Evolutionary conservation across 2,329 filamentous ascomycete genomes (phyloP).

Genomic region (Harringtonia lauricola): DNA sequence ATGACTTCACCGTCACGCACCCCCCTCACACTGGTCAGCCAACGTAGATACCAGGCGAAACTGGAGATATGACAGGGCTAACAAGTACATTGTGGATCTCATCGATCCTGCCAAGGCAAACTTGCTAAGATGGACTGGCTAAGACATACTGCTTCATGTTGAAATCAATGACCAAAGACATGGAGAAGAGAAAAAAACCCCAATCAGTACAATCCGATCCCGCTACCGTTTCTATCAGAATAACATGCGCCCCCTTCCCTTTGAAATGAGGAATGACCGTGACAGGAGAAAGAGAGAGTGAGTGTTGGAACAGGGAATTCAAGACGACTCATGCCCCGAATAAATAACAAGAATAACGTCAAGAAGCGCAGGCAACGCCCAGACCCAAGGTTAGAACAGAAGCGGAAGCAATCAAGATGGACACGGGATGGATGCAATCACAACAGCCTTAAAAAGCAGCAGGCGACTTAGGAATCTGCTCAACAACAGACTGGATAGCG

Average conservation of each 20-base stretch:
- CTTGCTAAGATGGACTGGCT: too few relatives aligned
- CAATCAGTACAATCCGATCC: background rate
- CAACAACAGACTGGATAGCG: conserved; percentile 41
- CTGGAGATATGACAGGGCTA: too few relatives aligned
- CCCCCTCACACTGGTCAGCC: too few relatives aligned
- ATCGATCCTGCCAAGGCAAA: too few relatives aligned
- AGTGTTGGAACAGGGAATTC: background rate
- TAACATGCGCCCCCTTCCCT: background rate
- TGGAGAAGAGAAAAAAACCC: background rate
- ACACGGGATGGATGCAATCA: background rate
- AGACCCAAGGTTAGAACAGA: background rate
- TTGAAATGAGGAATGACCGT: too few relatives aligned
- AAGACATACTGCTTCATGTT: too few relatives aligned
- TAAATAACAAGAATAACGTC: too few relatives aligned
- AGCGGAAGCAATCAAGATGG: background rate
- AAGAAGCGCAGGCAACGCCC: background rate
- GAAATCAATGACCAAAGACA: background rate
- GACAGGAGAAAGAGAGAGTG: background rate
- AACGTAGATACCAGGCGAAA: too few relatives aligned
- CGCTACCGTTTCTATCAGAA: background rate
- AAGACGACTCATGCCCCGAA: background rate
- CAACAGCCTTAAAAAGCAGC: background rate
- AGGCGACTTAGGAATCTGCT: conserved; percentile 26
- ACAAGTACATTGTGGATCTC: too few relatives aligned
- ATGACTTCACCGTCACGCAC: too few relatives aligned